Conservation (phyloP, 2,329 filamentous ascomycete species). For the Clonostachys sp. region DNA sequence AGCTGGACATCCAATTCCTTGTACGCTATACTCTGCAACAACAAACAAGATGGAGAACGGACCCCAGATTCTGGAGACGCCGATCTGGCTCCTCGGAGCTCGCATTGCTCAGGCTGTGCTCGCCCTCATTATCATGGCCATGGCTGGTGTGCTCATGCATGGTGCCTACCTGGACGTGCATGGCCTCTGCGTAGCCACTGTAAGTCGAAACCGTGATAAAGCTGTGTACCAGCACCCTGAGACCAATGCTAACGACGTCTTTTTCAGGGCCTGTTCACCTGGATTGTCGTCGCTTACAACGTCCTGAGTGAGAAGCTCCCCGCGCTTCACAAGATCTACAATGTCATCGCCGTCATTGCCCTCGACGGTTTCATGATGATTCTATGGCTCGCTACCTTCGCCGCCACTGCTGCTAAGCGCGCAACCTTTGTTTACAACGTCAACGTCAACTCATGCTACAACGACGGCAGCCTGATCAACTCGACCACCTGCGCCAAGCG, state of each 20-base stretch:
- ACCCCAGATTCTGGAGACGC: constrained; percentile 29
- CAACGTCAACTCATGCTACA: constrained; percentile 19
- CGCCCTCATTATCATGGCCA: constrained; percentile 34
- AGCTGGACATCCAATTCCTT: too few species aligned
- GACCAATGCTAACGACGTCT: constrained; percentile 4
- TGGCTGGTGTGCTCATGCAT: constrained; percentile 34
- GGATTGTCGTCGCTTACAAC: constrained; percentile 34
- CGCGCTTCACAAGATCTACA: constrained; percentile 27
- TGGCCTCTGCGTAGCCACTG: constrained; percentile 33
- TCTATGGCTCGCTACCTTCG: constrained; percentile 41
- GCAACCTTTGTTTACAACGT: constrained; percentile 24
- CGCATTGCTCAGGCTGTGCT: constrained; percentile 34
- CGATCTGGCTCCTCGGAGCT: constrained; percentile 34
- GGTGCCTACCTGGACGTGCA: constrained; percentile 29
- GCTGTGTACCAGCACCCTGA: too few species aligned
- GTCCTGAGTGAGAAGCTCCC: constrained; percentile 33
- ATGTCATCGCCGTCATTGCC: constrained; percentile 36
- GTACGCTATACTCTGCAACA: background rate
- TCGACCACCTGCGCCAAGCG: constrained; percentile 28
- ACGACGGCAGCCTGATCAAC: constrained; percentile 32
- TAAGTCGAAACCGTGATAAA: constrained; percentile 12
- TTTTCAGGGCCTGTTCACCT: constrained; percentile 36
- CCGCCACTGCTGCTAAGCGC: constrained; percentile 31
- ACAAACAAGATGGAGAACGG: background rate
- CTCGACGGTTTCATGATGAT: constrained; percentile 38